Evolutionary conservation across 768 basidiomycete species (phyloP).

Genomic region (Suillus fuscotomentosus): DNA sequence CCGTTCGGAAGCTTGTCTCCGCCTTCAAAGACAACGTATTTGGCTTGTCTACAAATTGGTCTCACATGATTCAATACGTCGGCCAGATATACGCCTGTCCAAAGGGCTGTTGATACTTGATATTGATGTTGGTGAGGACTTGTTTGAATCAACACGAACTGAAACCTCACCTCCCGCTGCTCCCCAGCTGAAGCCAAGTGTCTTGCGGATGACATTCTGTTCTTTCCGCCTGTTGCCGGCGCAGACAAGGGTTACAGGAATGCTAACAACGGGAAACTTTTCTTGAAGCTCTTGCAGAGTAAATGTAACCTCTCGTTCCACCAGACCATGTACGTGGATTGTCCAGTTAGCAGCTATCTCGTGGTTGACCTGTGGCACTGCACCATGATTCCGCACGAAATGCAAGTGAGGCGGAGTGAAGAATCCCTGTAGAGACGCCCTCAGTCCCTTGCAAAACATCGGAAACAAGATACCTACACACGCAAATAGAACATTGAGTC

Average conservation of each 20-base stretch:
- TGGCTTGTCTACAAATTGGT: slow-evolving; percentile 35
- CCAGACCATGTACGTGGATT: slow-evolving; percentile 38
- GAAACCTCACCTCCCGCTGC: slow-evolving; percentile 38
- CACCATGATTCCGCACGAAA: slow-evolving; percentile 65
- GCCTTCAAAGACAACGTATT: slow-evolving; percentile 61
- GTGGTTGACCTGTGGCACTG: slow-evolving; percentile 47
- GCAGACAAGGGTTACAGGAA: slow-evolving; percentile 62
- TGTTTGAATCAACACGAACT: not conserved
- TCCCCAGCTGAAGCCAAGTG: slow-evolving; percentile 58
- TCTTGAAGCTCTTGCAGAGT: slow-evolving; percentile 43
- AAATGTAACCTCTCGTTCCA: slow-evolving; percentile 36
- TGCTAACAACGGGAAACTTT: slow-evolving; percentile 50
- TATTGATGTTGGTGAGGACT: slow-evolving; percentile 11
- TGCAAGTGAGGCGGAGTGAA: slow-evolving; percentile 52
- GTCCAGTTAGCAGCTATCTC: slow-evolving; percentile 41
- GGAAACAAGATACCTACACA: slow-evolving; percentile 22
- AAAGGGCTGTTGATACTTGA: slow-evolving; percentile 51
- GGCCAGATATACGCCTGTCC: slow-evolving; percentile 57
- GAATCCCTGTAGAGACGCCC: slow-evolving; percentile 39
- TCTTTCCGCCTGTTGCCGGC: slow-evolving; percentile 68
- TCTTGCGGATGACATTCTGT: slow-evolving; percentile 59
- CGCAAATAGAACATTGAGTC: slow-evolving; percentile 41
- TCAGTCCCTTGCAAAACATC: not conserved
- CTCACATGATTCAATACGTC: slow-evolving; percentile 50
- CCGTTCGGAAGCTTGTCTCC: slow-evolving; percentile 56